Conservation (phyloP, 208 protist species). For the Zelonia costaricensis region DNA sequence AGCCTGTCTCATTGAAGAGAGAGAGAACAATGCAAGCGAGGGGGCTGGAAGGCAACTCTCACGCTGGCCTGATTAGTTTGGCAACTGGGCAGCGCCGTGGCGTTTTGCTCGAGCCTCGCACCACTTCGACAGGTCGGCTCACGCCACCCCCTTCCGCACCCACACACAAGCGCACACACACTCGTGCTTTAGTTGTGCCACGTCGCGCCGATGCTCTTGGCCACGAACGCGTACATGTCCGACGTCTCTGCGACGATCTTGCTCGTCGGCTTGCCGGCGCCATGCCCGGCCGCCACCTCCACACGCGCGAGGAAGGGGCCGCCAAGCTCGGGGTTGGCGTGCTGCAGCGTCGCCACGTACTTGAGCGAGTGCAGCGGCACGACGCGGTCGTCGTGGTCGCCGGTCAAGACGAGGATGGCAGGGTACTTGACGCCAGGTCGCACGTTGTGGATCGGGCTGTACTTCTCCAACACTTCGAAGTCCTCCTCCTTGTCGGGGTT, state of each 20-base stretch:
- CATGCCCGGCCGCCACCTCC: conserved; percentile 87
- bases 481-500: conserved; percentile 90
- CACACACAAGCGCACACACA: background rate
- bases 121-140: no score
- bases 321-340: conserved; percentile 68
- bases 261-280: conserved; percentile 91
- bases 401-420: conserved; percentile 89
- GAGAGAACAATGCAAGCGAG: no score
- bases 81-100: no score
- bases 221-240: conserved; percentile 94
- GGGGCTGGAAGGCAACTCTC: no score
- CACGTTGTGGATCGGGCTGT: conserved; percentile 96
- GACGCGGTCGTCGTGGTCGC: conserved; percentile 96
- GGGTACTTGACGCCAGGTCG: conserved; percentile 79
- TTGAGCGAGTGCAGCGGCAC: conserved; percentile 97
- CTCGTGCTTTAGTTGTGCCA: conserved; percentile 45
- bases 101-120: no score
- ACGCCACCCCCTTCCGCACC: no score
- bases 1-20: no score
- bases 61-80: no score
- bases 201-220: conserved; percentile 71
- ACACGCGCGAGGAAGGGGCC: conserved; percentile 86
- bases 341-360: conserved; percentile 93
- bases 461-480: conserved; percentile 93
- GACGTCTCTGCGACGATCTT: conserved; percentile 88